phyloP scores from a whole-genome alignment of 768 basidiomycete species.

The Pleurotus pulmonarius region DNA sequence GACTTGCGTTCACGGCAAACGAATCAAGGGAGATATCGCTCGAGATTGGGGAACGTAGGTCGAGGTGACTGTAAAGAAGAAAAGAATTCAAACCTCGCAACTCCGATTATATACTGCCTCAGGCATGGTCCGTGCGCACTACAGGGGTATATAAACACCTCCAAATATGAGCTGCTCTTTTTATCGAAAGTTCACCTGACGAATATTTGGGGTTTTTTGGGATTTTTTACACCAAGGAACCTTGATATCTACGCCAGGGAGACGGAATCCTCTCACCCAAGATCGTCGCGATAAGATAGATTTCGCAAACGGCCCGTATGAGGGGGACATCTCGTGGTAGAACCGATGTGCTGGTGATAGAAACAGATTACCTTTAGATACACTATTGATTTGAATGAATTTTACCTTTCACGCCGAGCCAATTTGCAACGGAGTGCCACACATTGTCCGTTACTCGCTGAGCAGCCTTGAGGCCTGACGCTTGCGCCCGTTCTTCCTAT shows the following conservation, averaged over 20 bases:
- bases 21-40: constrained; percentile 12
- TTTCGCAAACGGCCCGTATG: constrained; percentile 66
- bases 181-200: constrained; percentile 73
- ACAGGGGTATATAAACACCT: constrained; percentile 14
- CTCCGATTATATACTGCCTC: constrained; percentile 18
- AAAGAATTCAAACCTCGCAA: background rate
- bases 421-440: no score
- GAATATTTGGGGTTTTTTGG: constrained; percentile 67
- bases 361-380: no score
- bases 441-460: no score
- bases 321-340: constrained; percentile 33
- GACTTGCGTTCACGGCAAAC: constrained; percentile 21
- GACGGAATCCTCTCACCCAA: constrained; percentile 60
- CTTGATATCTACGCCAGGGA: constrained; percentile 61
- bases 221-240: constrained; percentile 30
- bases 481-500: no score
- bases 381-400: no score
- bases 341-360: no score
- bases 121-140: constrained; percentile 52
- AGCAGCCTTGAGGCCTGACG: no score
- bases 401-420: no score
- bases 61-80: constrained; percentile 25
- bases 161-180: constrained; percentile 3
- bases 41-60: constrained; percentile 15
- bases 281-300: constrained; percentile 50